A percentile compares a stretch with the other conserved stretches of the same genome.
Evolutionary conservation across 2,329 filamentous ascomycete genomes (phyloP).

Genomic region (Huntiella omanensis): DNA sequence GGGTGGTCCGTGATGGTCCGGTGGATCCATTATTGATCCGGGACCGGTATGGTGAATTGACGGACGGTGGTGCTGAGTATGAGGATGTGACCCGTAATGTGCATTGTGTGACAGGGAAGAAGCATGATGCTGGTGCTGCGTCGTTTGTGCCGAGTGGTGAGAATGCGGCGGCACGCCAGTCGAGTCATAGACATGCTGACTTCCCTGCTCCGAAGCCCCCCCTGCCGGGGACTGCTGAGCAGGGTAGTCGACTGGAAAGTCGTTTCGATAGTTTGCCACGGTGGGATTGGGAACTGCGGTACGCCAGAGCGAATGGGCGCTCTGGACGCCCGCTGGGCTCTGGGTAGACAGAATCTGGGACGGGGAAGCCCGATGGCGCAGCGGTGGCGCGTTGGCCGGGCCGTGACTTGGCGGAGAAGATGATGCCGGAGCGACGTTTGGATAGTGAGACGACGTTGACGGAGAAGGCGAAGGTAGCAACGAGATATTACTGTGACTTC

Average conservation of each 20-base stretch:
- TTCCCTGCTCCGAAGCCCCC: slow-evolving; percentile 34
- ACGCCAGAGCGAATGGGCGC: slow-evolving; percentile 53
- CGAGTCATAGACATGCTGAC: slow-evolving; percentile 39
- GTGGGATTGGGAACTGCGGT: slow-evolving; percentile 53
- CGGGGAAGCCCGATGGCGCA: slow-evolving; percentile 34
- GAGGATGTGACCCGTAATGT: too few relatives aligned
- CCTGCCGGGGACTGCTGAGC: slow-evolving; percentile 44
- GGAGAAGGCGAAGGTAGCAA: not conserved
- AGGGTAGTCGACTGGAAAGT: slow-evolving; percentile 60
- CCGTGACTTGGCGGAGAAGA: slow-evolving; percentile 1
- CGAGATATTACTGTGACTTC: not conserved
- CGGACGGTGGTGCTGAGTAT: too few relatives aligned
- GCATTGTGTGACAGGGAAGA: slow-evolving; percentile 15
- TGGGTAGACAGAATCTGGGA: slow-evolving; percentile 40
- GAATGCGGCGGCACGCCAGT: slow-evolving; percentile 16
- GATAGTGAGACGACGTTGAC: not conserved
- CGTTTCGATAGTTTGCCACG: slow-evolving; percentile 57
- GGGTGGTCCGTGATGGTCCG: slow-evolving; percentile 21
- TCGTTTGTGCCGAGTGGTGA: slow-evolving; percentile 16
- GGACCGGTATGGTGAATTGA: slow-evolving; percentile 16
- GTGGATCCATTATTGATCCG: slow-evolving; percentile 19
- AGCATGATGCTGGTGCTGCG: slow-evolving; percentile 9
- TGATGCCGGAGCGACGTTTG: slow-evolving; percentile 1
- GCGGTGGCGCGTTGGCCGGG: slow-evolving; percentile 1
- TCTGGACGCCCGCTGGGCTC: slow-evolving; percentile 51